Percentiles rank a stretch among this genome's conserved stretches.
phyloP scores from a whole-genome alignment of 2,329 filamentous ascomycete species.

The Dactylellina drechsleri region DNA sequence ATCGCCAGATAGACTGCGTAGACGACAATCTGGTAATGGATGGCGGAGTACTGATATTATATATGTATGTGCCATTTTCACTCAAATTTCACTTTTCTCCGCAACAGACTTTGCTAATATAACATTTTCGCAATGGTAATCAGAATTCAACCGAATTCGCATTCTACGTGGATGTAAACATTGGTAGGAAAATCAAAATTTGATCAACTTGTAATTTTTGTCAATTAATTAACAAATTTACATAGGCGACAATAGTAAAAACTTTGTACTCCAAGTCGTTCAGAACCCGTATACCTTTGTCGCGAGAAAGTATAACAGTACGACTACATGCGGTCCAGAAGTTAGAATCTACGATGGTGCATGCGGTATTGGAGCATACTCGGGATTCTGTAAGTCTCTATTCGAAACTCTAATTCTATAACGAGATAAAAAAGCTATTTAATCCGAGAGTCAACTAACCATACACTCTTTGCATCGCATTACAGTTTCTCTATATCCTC shows the following conservation, averaged over 20 bases:
- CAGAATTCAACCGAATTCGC: constrained; percentile 24
- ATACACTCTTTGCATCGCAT: neutral
- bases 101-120: neutral
- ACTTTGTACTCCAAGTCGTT: constrained; percentile 17
- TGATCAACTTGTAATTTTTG: no score
- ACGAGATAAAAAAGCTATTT: neutral
- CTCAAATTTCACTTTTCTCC: no score
- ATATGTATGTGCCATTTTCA: no score
- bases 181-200: constrained; percentile 16
- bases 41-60: constrained; percentile 30
- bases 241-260: constrained; percentile 23
- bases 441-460: neutral
- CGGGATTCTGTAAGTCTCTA: constrained; percentile 33
- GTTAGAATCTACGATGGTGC: neutral
- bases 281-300: constrained; percentile 38
- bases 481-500: constrained; percentile 18
- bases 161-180: constrained; percentile 32
- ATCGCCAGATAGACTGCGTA: neutral
- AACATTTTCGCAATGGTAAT: neutral
- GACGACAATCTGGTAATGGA: constrained; percentile 18
- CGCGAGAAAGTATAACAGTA: constrained; percentile 23
- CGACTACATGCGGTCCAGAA: constrained; percentile 17
- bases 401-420: no score
- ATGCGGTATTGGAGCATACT: constrained; percentile 6
- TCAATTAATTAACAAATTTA: no score